Evolutionary conservation across 2,329 filamentous ascomycete species (phyloP), one percentile per base, ranked within the genome.

Genomic region (Alternaria angustiovoidea): DNA sequence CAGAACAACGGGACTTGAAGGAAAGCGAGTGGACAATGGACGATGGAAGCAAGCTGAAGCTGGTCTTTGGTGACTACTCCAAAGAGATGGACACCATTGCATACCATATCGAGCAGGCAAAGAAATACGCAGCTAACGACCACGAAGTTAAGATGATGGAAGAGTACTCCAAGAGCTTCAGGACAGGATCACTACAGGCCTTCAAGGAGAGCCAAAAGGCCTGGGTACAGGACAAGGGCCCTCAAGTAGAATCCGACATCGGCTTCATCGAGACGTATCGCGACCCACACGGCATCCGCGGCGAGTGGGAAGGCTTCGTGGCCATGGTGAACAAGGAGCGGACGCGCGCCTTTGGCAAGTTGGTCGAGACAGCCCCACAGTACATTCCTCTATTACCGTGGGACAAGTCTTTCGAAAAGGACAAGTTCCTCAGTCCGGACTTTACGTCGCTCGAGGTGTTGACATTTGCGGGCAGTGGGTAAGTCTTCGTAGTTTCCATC

Each of bases 391-490:
- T 96, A 63, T 83, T 99, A 14, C 95, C 95, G 0, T 99, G 95
- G 95, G 83, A 84, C 36, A 86, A 87, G 47, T 91, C 92, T 0
- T 99, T 98, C 67, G 95, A 99, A 77, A 98, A 98, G 80, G 94
- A 97, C 82, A 93, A 91, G 73, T 99, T 99, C 79, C 81, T 96
- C 36, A 94, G 92, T 53, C 95, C 95, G 0, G 95, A 99, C 77
- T 99, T 99, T 75, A 98, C 95, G 0, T 95, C 91, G 9, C 85
- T 98, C 2, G 95, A 99, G 78, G 93, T 97, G 3, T 80, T 97
- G 62, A 93, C 91, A 1, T 97, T 97, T 69, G 86, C 87, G 22
- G 85, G 86, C 8, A 86, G 84, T 54, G 87, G 86, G 59, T 77
- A 59, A 63, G 73, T 68, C 4, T 47, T 18, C 3, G 28, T 8